Evolutionary conservation across 306 rosid species (phyloP).

Genomic region (Vigna reflexopilosa): DNA sequence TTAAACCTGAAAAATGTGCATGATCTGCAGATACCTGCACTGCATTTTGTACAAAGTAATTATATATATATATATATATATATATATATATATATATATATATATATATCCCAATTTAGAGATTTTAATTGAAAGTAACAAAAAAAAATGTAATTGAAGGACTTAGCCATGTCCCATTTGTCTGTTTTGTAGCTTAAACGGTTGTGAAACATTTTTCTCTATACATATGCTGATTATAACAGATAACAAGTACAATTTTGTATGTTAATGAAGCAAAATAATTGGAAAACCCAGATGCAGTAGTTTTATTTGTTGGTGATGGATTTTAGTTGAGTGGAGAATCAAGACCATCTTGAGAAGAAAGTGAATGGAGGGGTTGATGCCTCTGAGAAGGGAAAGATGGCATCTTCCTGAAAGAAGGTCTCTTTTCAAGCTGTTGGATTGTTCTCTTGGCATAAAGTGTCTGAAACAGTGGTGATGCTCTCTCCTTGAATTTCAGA

Average conservation of each 20-base stretch:
- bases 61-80: slow-evolving; percentile 38
- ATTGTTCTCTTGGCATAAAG: slow-evolving; percentile 56
- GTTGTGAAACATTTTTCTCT: slow-evolving; percentile 42
- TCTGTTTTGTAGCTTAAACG: slow-evolving; percentile 40
- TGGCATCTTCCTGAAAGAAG: slow-evolving; percentile 59
- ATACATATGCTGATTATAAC: slow-evolving; percentile 37
- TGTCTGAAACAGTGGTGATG: slow-evolving; percentile 52
- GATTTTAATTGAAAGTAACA: neutral
- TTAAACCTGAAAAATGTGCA: neutral
- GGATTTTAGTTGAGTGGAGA: slow-evolving; percentile 55
- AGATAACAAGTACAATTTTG: slow-evolving; percentile 42
- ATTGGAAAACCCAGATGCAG: slow-evolving; percentile 24
- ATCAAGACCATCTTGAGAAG: slow-evolving; percentile 69
- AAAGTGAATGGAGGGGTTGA: slow-evolving; percentile 56
- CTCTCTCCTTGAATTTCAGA: slow-evolving; percentile 60
- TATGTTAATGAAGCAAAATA: slow-evolving; percentile 35
- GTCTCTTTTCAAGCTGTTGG: slow-evolving; percentile 56
- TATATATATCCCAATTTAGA: slow-evolving; percentile 38
- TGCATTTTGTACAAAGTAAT: slow-evolving; percentile 28
- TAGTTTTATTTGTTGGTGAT: neutral
- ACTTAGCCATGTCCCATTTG: slow-evolving; percentile 34
- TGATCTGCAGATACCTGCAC: neutral
- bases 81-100: slow-evolving; percentile 33
- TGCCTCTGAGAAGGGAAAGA: slow-evolving; percentile 60
- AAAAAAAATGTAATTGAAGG: slow-evolving; percentile 31